Conservation (phyloP, 192 early-diverging fungal genomes). For the Pecoramyces ruminantium region DNA sequence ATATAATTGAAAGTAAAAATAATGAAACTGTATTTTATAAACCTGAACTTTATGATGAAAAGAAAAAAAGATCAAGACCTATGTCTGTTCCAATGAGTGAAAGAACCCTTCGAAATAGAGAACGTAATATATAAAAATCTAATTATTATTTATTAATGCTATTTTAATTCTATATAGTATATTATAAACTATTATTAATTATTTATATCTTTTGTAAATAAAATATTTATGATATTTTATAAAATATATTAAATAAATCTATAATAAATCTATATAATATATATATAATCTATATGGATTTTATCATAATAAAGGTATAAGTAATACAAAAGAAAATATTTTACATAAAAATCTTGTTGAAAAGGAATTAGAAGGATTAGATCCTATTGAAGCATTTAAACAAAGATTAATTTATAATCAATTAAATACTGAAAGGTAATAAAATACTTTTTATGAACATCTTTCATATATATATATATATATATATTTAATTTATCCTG, state of each 20-base stretch:
- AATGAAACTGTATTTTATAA: not conserved
- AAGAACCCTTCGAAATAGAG: not conserved
- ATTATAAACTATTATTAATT: too few relatives aligned
- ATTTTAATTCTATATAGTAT: too few relatives aligned
- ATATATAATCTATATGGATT: too few relatives aligned
- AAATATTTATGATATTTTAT: too few relatives aligned
- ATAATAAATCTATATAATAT: too few relatives aligned
- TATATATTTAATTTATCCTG: too few relatives aligned
- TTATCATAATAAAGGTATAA: not conserved
- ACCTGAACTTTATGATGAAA: not conserved
- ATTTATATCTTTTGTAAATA: too few relatives aligned
- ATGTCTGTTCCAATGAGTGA: not conserved
- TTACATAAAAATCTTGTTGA: not conserved
- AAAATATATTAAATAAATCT: too few relatives aligned
- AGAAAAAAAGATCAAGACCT: not conserved
- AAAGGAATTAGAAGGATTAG: not conserved
- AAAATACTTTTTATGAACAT: not conserved
- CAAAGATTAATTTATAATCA: not conserved
- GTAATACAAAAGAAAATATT: not conserved
- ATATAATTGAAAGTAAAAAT: not conserved
- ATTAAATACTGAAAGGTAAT: not conserved
- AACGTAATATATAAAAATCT: too few relatives aligned
- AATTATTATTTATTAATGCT: too few relatives aligned
- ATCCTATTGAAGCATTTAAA: not conserved
- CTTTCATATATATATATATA: not conserved